A percentile compares a stretch with the other conserved stretches of the same genome.
Conservation (phyloP, 2,329 filamentous ascomycete genomes). For the Periconia macrospinosa region DNA sequence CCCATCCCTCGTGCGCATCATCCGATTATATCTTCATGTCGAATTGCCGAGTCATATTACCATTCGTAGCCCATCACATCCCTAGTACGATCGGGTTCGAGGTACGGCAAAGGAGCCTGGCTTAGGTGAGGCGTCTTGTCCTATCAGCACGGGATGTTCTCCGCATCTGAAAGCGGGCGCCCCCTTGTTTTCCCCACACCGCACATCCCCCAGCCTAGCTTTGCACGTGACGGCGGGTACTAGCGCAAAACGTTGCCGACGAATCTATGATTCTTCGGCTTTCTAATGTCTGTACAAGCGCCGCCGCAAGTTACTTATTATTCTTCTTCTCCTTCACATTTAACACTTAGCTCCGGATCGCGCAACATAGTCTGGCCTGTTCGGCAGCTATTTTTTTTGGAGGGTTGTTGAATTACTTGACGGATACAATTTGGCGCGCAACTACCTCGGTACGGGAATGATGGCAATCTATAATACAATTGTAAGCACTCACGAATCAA, state of each 20-base stretch:
- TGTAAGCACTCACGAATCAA: slow-evolving; percentile 2
- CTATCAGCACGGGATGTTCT: slow-evolving; percentile 15
- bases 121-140: slow-evolving; percentile 8
- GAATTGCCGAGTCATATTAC: slow-evolving; percentile 11
- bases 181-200: slow-evolving; percentile 21
- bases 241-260: slow-evolving; percentile 6
- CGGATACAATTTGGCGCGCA: neutral
- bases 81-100: slow-evolving; percentile 1
- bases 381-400: no score
- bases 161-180: slow-evolving; percentile 17
- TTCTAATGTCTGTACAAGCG: neutral
- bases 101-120: slow-evolving; percentile 1
- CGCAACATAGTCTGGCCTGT: neutral
- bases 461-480: slow-evolving; percentile 33
- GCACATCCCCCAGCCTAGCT: slow-evolving; percentile 19
- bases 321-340: neutral
- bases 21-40: neutral
- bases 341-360: neutral
- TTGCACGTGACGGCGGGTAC: slow-evolving; percentile 15
- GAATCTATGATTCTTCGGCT: neutral
- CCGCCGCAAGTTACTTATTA: neutral
- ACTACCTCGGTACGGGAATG: slow-evolving; percentile 34
- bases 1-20: neutral
- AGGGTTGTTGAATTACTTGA: neutral
- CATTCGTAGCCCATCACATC: slow-evolving; percentile 1